A percentile compares a stretch with the other conserved stretches of the same genome.
phyloP scores from a whole-genome alignment of 1,139 yeast genomes.

The Hansenula sp. region DNA sequence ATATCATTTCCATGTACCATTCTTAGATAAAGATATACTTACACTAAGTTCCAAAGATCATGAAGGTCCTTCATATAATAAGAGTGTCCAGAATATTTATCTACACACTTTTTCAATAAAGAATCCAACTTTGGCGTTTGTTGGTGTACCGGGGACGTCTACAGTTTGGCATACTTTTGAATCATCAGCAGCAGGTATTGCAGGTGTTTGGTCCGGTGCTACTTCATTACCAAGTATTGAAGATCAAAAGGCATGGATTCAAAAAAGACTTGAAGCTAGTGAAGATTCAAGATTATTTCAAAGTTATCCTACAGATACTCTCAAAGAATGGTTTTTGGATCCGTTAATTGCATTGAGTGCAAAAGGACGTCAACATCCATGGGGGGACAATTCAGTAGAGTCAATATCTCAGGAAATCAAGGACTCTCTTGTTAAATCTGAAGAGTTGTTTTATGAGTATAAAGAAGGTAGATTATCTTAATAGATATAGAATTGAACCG shows the following conservation, averaged over 20 bases:
- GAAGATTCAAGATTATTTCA: not conserved
- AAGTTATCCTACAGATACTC: not conserved
- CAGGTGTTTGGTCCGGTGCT: constrained; percentile 13
- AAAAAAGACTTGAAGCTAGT: not conserved
- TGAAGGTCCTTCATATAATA: not conserved
- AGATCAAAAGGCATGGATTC: constrained; percentile 4
- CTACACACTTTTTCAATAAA: constrained; percentile 33
- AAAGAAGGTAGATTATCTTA: too few relatives aligned
- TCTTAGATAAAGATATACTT: constrained; percentile 15
- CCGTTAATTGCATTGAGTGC: not conserved
- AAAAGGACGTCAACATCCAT: not conserved
- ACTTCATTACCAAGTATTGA: constrained; percentile 4
- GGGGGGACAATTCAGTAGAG: not conserved
- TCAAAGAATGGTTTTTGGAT: not conserved
- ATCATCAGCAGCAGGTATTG: constrained; percentile 12
- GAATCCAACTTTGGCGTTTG: constrained; percentile 36
- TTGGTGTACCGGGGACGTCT: constrained; percentile 14
- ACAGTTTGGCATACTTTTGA: constrained; percentile 14
- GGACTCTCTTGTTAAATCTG: not conserved
- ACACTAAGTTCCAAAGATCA: not conserved
- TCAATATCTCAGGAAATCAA: not conserved
- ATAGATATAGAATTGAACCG: too few relatives aligned
- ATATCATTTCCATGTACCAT: constrained; percentile 30
- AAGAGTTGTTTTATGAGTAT: not conserved
- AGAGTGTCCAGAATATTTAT: constrained; percentile 27